These are phyloP conservation scores for Grigorovia yakushimaensis DNA, from an alignment of 805 yeast species.

Conservation along the genomic window DNA sequence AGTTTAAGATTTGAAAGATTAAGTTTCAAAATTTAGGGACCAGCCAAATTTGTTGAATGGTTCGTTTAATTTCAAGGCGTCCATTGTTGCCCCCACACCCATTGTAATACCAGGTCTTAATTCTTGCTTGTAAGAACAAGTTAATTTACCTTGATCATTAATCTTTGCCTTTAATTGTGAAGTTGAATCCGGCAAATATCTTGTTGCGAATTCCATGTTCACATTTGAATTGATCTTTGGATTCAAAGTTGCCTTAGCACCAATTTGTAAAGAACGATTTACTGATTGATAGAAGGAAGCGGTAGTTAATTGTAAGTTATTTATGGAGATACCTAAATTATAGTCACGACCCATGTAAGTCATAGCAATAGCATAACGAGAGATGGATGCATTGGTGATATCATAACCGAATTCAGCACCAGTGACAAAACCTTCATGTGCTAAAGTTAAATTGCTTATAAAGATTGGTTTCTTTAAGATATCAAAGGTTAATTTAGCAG, in stretches of 20 bases:
- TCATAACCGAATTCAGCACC: conserved; percentile 98
- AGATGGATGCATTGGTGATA: conserved; percentile 82
- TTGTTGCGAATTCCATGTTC: conserved; percentile 91
- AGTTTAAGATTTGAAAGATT: no score
- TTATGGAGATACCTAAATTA: conserved; percentile 60
- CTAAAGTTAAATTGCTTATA: conserved; percentile 88
- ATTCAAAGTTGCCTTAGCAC: conserved; percentile 96
- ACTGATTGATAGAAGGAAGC: conserved; percentile 98
- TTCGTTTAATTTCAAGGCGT: conserved; percentile 89
- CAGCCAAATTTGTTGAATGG: conserved; percentile 97
- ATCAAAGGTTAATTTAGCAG: conserved; percentile 83
- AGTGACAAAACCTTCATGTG: conserved; percentile 92
- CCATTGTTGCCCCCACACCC: conserved; percentile 95
- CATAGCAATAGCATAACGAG: conserved; percentile 86
- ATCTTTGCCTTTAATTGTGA: conserved; percentile 95
- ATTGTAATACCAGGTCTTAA: conserved; percentile 93
- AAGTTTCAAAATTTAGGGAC: conserved; percentile 88
- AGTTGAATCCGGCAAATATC: conserved; percentile 78
- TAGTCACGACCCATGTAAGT: conserved; percentile 88
- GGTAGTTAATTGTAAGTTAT: conserved; percentile 79
- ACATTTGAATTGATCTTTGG: conserved; percentile 64
- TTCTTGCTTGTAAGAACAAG: conserved; percentile 87
- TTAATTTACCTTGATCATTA: conserved; percentile 91
- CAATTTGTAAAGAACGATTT: conserved; percentile 85
- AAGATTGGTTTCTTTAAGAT: conserved; percentile 91